phyloP scores from a whole-genome alignment of 1,139 yeast species.

The Kodamaea fungicola region DNA sequence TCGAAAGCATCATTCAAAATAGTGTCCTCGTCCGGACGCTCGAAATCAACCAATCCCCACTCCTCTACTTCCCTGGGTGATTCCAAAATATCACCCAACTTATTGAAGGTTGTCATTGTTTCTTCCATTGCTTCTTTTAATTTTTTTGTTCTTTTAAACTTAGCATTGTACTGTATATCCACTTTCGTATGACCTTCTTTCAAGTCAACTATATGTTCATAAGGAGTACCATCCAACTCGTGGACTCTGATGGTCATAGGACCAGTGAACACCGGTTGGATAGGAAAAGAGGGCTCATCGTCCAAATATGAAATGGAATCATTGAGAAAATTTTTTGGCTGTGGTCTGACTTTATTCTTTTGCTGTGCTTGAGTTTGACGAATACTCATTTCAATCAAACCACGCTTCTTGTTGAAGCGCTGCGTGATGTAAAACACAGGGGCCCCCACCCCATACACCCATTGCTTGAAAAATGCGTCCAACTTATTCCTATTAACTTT shows the following conservation, averaged over 20 bases:
- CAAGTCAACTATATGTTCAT: constrained; percentile 92
- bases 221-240: constrained; percentile 99
- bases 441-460: constrained; percentile 89
- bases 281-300: constrained; percentile 34
- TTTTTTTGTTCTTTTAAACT: constrained; percentile 72
- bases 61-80: constrained; percentile 55
- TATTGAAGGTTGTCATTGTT: constrained; percentile 46
- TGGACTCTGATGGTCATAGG: constrained; percentile 97
- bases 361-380: constrained; percentile 82
- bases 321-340: constrained; percentile 38
- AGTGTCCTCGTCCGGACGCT: constrained; percentile 63
- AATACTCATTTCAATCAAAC: constrained; percentile 91
- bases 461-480: constrained; percentile 82
- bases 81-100: constrained; percentile 76
- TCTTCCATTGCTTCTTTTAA: constrained; percentile 37
- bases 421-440: constrained; percentile 89
- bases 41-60: constrained; percentile 79
- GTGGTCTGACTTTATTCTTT: constrained; percentile 32
- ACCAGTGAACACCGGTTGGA: constrained; percentile 67
- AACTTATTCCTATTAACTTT: constrained; percentile 85
- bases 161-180: constrained; percentile 93
- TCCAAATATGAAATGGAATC: constrained; percentile 44
- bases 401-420: constrained; percentile 86
- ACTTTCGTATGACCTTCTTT: constrained; percentile 82
- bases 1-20: constrained; percentile 86